Base-by-base conservation (phyloP, 768 basidiomycete species). In the Lepiota venenata region DNA sequence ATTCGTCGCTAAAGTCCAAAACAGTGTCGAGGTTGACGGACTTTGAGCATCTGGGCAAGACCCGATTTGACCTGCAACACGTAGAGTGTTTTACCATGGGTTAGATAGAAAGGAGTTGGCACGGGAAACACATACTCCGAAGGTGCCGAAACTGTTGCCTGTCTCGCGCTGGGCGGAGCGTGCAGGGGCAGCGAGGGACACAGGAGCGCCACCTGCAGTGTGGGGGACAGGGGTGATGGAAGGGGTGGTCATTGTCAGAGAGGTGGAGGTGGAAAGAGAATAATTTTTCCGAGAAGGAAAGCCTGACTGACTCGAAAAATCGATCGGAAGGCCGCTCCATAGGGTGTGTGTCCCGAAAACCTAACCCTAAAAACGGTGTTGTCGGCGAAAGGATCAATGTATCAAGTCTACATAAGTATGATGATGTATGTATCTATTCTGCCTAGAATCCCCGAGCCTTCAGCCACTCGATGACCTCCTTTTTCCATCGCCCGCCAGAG, bases 21-120 rank as follows among this genome's bases (percentile, higher is more conserved):
- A 38, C 52, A 37, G 55, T n/a, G n/a, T 46, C 47, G 47, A 43
- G 49, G 15, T 50, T 38, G 49, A 61, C 72, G 36, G 47, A 87
- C 90, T 82, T 97, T 97, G 64, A 97, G 77, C 95, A 98, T 97
- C 78, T 97, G 93, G 3, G 95, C 93, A 43, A 98, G 77, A 56
- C 93, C 94, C 20, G 91, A 91, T 71, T 95, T 95, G 64, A 95
- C 93, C 89, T 91, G 50, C 54, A 36, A 22, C 52, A 59, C 32
- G 37, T 21, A 49, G 51, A 37, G 29, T 45, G 21, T 41, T 40
- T 20, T 47, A 32, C 36, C 40, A 42, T 46, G 2, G 46, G 36
- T 16, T 50, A 53, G 38, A 45, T 42, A 45, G 60, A 45, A 36
- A 58, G 44, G 48, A 40, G 40, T 43, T 38, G 46, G 47, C 59